Conservation (phyloP, 768 basidiomycete genomes). For the Pholiota microspora region DNA sequence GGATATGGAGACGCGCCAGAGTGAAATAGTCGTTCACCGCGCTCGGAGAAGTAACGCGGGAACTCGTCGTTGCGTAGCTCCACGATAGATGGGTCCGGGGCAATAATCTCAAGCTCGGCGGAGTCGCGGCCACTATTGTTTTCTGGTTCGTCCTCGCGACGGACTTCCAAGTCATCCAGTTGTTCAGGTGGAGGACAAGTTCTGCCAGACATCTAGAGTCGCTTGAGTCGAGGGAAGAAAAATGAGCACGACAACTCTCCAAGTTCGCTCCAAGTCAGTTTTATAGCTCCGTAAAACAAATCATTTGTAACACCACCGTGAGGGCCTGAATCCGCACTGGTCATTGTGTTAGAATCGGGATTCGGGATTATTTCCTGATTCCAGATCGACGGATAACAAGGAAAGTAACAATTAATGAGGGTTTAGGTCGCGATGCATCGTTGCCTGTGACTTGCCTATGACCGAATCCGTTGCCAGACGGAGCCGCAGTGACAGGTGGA, state of each 20-base stretch:
- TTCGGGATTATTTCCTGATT: conserved; percentile 4
- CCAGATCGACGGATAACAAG: conserved; percentile 4
- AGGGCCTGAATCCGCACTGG: background rate
- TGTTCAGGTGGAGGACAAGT: background rate
- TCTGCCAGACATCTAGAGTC: background rate
- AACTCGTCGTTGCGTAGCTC: conserved; percentile 55
- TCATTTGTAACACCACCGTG: background rate
- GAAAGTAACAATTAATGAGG: background rate
- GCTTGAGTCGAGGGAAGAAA: background rate
- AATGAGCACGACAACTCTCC: background rate
- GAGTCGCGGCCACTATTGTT: background rate
- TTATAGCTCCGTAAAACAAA: conserved; percentile 3
- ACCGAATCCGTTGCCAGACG: background rate
- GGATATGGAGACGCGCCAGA: conserved; percentile 68
- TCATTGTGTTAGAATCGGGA: conserved; percentile 1
- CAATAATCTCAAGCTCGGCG: conserved; percentile 8
- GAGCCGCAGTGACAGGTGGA: too few species aligned
- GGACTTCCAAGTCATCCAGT: background rate
- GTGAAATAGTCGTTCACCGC: conserved; percentile 63
- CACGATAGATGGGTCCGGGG: conserved; percentile 11
- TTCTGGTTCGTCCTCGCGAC: background rate
- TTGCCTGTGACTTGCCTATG: background rate
- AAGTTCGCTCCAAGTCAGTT: background rate
- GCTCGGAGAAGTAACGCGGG: conserved; percentile 56
- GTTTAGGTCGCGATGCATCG: background rate